A percentile compares a stretch with the other conserved stretches of the same genome.
Evolutionary conservation across 352 stramenopile genomes (phyloP).

Genomic region (Pythium dissotocum): DNA sequence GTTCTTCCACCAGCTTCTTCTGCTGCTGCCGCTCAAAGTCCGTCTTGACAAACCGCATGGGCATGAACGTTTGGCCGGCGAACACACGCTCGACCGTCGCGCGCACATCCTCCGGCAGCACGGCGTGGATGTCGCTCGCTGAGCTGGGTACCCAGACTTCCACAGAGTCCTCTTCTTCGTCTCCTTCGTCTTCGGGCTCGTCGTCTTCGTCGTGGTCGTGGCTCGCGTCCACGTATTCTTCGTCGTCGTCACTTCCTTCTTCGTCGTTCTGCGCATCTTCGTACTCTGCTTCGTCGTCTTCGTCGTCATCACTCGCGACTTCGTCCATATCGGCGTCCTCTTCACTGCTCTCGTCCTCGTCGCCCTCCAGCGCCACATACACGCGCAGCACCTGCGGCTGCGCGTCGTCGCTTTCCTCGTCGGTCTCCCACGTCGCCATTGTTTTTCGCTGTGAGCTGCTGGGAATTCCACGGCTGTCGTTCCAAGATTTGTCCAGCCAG

Average conservation of each 20-base stretch:
- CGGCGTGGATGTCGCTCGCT: slow-evolving; percentile 18
- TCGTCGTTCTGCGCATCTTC: slow-evolving; percentile 25
- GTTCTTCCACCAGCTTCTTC: slow-evolving; percentile 43
- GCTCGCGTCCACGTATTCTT: slow-evolving; percentile 34
- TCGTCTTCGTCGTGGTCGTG: slow-evolving; percentile 30
- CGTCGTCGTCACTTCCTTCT: slow-evolving; percentile 29
- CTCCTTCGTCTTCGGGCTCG: slow-evolving; percentile 22
- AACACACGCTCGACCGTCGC: slow-evolving; percentile 68
- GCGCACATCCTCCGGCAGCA: slow-evolving; percentile 54
- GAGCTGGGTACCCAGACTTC: slow-evolving; percentile 29
- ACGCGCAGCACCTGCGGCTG: not conserved
- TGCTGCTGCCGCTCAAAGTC: slow-evolving; percentile 60
- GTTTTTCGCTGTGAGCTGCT: not conserved
- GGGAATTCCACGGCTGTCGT: slow-evolving; percentile 9
- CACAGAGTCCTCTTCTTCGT: slow-evolving; percentile 29
- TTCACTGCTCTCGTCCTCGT: slow-evolving; percentile 14
- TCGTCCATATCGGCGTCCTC: slow-evolving; percentile 24
- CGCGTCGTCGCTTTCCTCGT: slow-evolving; percentile 18
- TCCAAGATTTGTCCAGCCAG: slow-evolving; percentile 12
- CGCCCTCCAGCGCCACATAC: slow-evolving; percentile 3
- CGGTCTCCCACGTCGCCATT: slow-evolving; percentile 18
- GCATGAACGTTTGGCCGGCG: slow-evolving; percentile 54
- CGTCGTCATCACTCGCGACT: slow-evolving; percentile 11
- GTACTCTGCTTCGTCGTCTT: slow-evolving; percentile 6
- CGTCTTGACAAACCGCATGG: slow-evolving; percentile 63